phyloP scores from a whole-genome alignment of 1,284 basidiomycete genomes.

The Schizopora paradoxa region DNA sequence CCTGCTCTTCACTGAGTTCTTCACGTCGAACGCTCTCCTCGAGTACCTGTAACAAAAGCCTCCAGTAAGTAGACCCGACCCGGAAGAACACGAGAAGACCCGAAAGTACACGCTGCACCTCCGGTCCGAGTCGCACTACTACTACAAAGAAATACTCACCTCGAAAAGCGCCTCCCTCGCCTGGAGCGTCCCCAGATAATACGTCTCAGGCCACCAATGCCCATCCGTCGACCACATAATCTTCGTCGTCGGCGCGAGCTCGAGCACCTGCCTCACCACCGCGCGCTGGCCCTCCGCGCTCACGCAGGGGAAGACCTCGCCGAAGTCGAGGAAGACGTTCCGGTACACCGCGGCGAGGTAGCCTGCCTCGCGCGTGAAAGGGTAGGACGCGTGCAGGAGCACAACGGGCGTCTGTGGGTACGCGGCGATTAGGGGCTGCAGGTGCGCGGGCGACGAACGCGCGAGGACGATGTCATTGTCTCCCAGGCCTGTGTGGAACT shows the following conservation, averaged over 20 bases:
- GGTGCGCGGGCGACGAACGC: constrained; percentile 54
- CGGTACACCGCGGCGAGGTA: constrained; percentile 64
- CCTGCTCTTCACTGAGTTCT: constrained; percentile 46
- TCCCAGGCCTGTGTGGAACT: constrained; percentile 77
- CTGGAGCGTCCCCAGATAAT: constrained; percentile 60
- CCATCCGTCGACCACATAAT: constrained; percentile 77
- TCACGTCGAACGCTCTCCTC: constrained; percentile 36
- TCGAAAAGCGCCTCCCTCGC: constrained; percentile 55
- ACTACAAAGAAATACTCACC: constrained; percentile 29
- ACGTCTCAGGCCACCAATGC: constrained; percentile 74
- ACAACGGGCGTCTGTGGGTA: constrained; percentile 57
- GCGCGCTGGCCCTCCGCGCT: constrained; percentile 56
- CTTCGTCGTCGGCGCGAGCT: constrained; percentile 68
- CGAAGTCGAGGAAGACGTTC: constrained; percentile 75
- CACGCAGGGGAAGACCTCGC: constrained; percentile 69
- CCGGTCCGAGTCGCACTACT: neutral
- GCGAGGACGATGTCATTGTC: constrained; percentile 63
- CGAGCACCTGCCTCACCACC: constrained; percentile 57
- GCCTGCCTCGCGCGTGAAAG: constrained; percentile 68
- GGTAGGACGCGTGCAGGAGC: constrained; percentile 68
- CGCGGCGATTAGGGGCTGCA: constrained; percentile 63
- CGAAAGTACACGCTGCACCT: too few relatives aligned
- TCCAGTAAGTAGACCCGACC: neutral
- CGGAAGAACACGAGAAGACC: constrained; percentile 1
- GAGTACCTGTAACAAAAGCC: constrained; percentile 47